These are phyloP conservation scores for Cercospora sojina DNA, from an alignment of 2,329 filamentous ascomycete genomes.

Conservation along the genomic window DNA sequence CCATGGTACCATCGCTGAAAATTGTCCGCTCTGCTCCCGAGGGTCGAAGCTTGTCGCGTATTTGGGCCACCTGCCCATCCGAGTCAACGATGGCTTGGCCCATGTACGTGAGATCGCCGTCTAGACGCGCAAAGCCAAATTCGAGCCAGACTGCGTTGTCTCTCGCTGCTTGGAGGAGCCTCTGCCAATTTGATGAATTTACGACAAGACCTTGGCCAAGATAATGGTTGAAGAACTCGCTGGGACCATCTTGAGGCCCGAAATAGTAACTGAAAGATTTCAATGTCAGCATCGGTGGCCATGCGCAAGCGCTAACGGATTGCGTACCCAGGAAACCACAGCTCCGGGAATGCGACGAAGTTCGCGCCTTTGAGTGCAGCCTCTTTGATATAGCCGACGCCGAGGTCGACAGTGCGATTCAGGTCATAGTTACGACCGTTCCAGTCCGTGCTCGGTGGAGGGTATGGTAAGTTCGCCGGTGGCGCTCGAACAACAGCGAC, in stretches of 20 bases:
- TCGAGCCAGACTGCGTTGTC: neutral
- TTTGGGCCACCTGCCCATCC: neutral
- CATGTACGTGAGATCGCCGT: neutral
- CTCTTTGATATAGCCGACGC: neutral
- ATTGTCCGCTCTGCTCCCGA: neutral
- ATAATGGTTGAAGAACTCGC: neutral
- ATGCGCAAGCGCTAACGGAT: neutral
- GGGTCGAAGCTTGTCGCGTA: neutral
- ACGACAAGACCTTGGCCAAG: neutral
- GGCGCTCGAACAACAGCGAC: neutral
- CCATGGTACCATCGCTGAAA: neutral
- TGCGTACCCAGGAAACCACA: neutral
- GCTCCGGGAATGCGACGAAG: neutral
- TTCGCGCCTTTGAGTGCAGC: neutral
- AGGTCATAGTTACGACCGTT: neutral
- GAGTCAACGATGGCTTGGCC: neutral
- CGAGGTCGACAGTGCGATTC: neutral
- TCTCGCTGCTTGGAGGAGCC: neutral
- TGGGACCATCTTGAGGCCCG: neutral
- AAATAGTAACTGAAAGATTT: neutral
- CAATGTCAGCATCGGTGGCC: neutral
- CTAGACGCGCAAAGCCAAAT: neutral
- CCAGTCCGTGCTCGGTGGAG: neutral
- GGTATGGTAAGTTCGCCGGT: neutral
- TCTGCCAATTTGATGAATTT: neutral